Conservation (phyloP, 108 stramenopile species). For the Epipyxis sp. region DNA sequence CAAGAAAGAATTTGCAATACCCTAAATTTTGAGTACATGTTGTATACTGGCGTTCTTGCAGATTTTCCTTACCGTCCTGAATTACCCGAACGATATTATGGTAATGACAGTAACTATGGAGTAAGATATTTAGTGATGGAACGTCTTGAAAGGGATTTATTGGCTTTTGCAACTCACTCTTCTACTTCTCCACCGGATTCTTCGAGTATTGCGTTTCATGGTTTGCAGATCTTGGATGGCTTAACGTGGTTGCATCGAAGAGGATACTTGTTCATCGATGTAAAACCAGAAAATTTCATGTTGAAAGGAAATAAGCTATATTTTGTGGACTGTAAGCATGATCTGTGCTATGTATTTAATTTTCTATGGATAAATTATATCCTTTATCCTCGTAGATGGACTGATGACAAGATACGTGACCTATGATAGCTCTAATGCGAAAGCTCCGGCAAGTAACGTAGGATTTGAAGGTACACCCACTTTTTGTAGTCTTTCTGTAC, state of each 20-base stretch:
- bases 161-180: background rate
- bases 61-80: background rate
- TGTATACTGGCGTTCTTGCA: background rate
- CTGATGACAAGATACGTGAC: background rate
- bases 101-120: background rate
- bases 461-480: constrained; percentile 3
- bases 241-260: background rate
- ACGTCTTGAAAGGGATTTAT: background rate
- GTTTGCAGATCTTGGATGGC: constrained; percentile 14
- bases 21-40: background rate
- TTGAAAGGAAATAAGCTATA: background rate
- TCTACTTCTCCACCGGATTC: background rate
- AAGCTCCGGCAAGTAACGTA: background rate
- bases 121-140: constrained; percentile 20
- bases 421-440: background rate
- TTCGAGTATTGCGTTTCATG: background rate
- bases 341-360: background rate
- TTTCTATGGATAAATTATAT: background rate
- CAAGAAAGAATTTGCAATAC: constrained; percentile 7
- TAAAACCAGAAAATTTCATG: constrained; percentile 34
- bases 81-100: background rate
- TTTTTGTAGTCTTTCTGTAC: constrained; percentile 1
- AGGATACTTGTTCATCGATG: constrained; percentile 27
- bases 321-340: constrained; percentile 10
- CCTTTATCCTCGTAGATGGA: background rate